Conservation (phyloP, 176 grass and related monocot genomes). For the Zoysia japonica region DNA sequence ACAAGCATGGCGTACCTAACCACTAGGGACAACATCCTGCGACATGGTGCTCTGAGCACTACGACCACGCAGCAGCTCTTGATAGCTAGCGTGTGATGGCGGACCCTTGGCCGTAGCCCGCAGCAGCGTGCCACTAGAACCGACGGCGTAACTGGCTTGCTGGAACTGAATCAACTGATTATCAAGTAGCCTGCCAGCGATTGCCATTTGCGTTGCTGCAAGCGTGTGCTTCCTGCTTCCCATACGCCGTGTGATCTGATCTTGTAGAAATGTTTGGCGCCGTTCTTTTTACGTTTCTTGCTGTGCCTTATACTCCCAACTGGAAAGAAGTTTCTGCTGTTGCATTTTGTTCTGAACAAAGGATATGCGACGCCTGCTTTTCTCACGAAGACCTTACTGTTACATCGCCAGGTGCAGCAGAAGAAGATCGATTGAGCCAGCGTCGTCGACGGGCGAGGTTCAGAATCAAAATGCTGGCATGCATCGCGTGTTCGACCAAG, state of each 20-base stretch:
- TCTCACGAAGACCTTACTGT: not conserved
- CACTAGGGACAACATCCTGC: conserved; percentile 22
- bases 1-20: conserved; percentile 24
- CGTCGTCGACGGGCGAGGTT: not conserved
- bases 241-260: not conserved
- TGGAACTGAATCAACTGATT: not conserved
- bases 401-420: conserved; percentile 15
- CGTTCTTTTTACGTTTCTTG: not conserved
- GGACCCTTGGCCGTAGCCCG: not conserved
- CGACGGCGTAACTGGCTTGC: not conserved
- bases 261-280: conserved; percentile 1
- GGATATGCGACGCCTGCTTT: too few relatives aligned
- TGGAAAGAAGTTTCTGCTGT: not conserved
- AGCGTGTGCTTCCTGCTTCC: not conserved
- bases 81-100: not conserved
- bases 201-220: not conserved
- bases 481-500: conserved; percentile 83
- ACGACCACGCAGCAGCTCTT: not conserved
- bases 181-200: not conserved
- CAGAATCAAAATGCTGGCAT: conserved; percentile 67
- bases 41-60: conserved; percentile 32
- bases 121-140: conserved; percentile 7
- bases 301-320: not conserved
- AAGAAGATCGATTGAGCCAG: not conserved
- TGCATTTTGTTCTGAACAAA: not conserved